Percentiles rank a stretch among this genome's conserved stretches.
Evolutionary conservation across 148 eudicot genomes (phyloP).

Genomic region (Rhododendron vialii): DNA sequence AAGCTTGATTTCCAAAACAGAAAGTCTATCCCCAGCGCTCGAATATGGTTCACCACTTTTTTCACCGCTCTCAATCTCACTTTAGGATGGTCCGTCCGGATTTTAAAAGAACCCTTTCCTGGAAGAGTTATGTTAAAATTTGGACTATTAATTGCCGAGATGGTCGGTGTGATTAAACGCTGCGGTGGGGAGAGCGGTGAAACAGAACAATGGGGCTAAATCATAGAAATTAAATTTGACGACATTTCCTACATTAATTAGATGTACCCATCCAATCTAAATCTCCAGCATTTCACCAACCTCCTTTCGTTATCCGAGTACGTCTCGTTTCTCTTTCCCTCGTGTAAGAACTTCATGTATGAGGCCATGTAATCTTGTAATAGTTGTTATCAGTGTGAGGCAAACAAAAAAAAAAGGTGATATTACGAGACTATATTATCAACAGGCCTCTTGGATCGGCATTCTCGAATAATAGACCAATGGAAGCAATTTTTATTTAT

Average conservation of each 20-base stretch:
- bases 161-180: too few species aligned
- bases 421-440: background rate
- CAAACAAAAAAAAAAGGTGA: background rate
- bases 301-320: background rate
- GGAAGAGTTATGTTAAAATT: too few species aligned
- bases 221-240: conserved; percentile 32
- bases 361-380: background rate
- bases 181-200: too few species aligned
- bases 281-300: background rate
- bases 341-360: background rate
- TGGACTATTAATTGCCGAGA: too few species aligned
- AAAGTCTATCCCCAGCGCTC: background rate
- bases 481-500: too few species aligned
- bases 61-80: too few species aligned
- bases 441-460: too few species aligned
- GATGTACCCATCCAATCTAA: background rate
- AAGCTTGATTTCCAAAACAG: conserved; percentile 8
- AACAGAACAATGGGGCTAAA: too few species aligned
- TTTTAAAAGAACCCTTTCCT: too few species aligned
- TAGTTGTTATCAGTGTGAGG: background rate
- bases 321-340: background rate
- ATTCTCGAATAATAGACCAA: too few species aligned
- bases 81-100: too few species aligned
- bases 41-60: too few species aligned
- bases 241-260: conserved; percentile 37